Conservation (phyloP, 495 filamentous ascomycete species). For the Alectoria sarmentosa region DNA sequence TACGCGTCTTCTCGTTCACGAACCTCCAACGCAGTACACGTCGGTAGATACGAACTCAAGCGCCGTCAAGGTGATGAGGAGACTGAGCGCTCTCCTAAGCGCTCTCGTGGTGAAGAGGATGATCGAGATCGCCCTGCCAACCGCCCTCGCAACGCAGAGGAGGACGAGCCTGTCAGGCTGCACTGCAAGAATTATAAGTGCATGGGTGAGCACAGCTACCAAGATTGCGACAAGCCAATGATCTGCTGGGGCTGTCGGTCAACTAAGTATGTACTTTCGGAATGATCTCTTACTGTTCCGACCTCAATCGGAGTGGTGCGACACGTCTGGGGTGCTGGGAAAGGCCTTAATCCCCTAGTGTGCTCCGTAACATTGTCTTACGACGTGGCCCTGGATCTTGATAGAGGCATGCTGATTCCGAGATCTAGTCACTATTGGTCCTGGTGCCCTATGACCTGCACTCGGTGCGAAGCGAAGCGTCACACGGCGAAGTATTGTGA, state of each 20-base stretch:
- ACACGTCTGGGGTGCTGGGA: too few relatives aligned
- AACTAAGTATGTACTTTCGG: neutral
- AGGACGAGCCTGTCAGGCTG: neutral
- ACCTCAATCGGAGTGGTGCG: too few relatives aligned
- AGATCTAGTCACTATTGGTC: slow-evolving; percentile 3
- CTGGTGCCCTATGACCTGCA: slow-evolving; percentile 11
- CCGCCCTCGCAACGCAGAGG: neutral
- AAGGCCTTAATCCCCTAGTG: too few relatives aligned
- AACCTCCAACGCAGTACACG: neutral
- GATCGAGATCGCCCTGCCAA: neutral
- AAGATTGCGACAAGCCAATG: neutral
- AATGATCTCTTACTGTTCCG: too few relatives aligned
- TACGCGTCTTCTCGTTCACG: neutral
- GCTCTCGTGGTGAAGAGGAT: neutral
- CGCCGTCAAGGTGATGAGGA: neutral
- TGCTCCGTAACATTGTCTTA: too few relatives aligned
- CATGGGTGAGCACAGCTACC: neutral
- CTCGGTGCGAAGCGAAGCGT: neutral
- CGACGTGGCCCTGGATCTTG: too few relatives aligned
- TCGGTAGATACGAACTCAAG: neutral
- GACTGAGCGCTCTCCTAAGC: slow-evolving; percentile 1
- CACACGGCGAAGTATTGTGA: slow-evolving; percentile 6
- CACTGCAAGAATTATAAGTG: slow-evolving; percentile 13
- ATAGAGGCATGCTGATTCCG: too few relatives aligned
- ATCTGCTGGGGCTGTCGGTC: slow-evolving; percentile 13